Conservation (phyloP, 1,284 basidiomycete genomes). For the Sporisorium graminicola region DNA sequence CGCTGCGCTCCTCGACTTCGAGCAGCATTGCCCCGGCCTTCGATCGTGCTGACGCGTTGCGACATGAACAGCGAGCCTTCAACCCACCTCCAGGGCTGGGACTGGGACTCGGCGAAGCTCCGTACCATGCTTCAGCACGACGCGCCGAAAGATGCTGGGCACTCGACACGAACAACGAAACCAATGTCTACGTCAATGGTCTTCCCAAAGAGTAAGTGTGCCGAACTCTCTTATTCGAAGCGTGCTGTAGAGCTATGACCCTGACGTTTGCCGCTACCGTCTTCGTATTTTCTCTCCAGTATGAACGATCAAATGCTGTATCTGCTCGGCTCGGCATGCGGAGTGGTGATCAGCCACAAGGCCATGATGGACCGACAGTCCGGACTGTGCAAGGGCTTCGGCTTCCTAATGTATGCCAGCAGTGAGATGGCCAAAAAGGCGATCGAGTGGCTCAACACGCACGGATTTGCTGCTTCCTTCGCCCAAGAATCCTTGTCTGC, state of each 20-base stretch:
- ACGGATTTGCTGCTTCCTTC: constrained; percentile 54
- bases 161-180: constrained; percentile 29
- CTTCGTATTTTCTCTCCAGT: constrained; percentile 11
- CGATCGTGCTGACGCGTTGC: not conserved
- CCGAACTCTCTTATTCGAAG: not conserved
- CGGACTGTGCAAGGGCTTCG: constrained; percentile 63
- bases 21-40: not conserved
- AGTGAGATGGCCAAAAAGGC: constrained; percentile 54
- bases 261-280: not conserved
- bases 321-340: constrained; percentile 54
- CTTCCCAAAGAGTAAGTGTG: constrained; percentile 53
- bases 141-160: constrained; percentile 9
- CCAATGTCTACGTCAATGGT: constrained; percentile 61
- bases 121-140: not conserved
- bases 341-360: constrained; percentile 63
- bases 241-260: not conserved
- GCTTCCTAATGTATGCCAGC: constrained; percentile 60
- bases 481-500: constrained; percentile 63
- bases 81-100: not conserved
- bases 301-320: constrained; percentile 57
- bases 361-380: constrained; percentile 63
- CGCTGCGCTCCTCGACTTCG: constrained; percentile 6
- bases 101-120: constrained; percentile 3
- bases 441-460: constrained; percentile 48
- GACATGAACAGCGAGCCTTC: not conserved